Evolutionary conservation across 2,329 filamentous ascomycete species (phyloP).

Genomic region (Ophiocordyceps camponoti-leonardi): DNA sequence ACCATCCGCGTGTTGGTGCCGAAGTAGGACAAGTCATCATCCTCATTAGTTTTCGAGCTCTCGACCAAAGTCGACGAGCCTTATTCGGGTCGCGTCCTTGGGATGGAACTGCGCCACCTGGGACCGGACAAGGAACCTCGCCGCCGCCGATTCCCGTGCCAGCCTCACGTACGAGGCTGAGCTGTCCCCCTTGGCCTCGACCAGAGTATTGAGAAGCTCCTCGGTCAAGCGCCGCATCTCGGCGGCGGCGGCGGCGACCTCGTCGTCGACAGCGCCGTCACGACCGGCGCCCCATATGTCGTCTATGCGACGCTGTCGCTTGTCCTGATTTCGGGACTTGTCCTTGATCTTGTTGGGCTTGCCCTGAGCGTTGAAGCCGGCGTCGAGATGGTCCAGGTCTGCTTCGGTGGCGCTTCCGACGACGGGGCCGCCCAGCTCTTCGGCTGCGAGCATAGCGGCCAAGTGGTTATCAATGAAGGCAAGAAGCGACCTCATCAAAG

Average conservation of each 20-base stretch:
- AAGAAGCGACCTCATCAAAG: slow-evolving; percentile 46
- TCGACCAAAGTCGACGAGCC: slow-evolving; percentile 45
- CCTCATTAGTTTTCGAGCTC: slow-evolving; percentile 35
- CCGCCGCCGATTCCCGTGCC: slow-evolving; percentile 42
- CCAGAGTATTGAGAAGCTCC: slow-evolving; percentile 39
- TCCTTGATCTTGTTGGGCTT: slow-evolving; percentile 32
- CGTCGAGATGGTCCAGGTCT: slow-evolving; percentile 38
- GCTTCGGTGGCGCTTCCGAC: slow-evolving; percentile 58
- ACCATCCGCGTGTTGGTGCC: background rate
- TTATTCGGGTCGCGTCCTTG: slow-evolving; percentile 39
- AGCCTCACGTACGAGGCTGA: slow-evolving; percentile 41
- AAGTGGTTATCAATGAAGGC: slow-evolving; percentile 55
- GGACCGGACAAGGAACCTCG: slow-evolving; percentile 45
- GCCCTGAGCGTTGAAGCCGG: slow-evolving; percentile 42
- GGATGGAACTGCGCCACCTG: slow-evolving; percentile 52
- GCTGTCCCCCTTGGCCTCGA: slow-evolving; percentile 34
- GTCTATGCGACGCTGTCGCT: slow-evolving; percentile 42
- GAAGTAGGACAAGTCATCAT: background rate
- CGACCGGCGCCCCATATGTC: slow-evolving; percentile 38
- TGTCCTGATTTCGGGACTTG: slow-evolving; percentile 22
- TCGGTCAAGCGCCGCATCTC: slow-evolving; percentile 46
- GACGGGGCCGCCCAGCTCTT: slow-evolving; percentile 68
- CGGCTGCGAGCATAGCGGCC: slow-evolving; percentile 61
- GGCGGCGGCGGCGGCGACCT: slow-evolving; percentile 29
- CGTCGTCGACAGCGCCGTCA: slow-evolving; percentile 18